phyloP scores from a whole-genome alignment of 106 monocot species.

The Dactylorhiza incarnata region DNA sequence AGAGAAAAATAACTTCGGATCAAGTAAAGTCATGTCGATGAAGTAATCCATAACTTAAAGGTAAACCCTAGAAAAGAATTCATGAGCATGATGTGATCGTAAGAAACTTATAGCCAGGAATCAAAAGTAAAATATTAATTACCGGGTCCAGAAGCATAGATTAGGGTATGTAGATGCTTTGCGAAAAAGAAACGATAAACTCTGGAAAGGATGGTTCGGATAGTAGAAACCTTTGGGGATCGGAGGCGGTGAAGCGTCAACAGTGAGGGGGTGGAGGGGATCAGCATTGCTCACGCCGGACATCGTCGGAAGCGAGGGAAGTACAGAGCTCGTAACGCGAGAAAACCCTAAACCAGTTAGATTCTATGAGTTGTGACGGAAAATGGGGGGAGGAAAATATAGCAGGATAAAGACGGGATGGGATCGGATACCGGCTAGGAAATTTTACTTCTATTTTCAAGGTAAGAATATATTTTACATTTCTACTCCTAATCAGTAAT shows the following conservation, averaged over 20 bases:
- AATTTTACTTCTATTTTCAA: neutral
- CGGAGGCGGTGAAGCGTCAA: slow-evolving; percentile 3
- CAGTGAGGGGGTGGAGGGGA: neutral
- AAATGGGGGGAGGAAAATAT: neutral
- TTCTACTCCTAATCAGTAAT: neutral
- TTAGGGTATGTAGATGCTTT: neutral
- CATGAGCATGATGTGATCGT: neutral
- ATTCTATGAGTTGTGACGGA: neutral
- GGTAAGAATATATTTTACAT: neutral
- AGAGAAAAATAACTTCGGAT: neutral
- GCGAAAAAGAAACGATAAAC: neutral
- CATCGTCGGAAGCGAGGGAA: slow-evolving; percentile 4
- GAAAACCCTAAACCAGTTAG: slow-evolving; percentile 8
- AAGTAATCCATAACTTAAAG: neutral
- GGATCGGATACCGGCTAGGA: neutral
- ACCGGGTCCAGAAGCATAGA: neutral
- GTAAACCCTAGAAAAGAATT: neutral
- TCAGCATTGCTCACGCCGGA: slow-evolving; percentile 6
- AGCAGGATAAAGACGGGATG: neutral
- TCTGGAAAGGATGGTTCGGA: neutral
- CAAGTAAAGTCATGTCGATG: neutral
- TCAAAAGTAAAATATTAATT: neutral
- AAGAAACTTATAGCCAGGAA: neutral
- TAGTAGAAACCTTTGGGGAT: slow-evolving; percentile 6
- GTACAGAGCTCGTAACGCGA: neutral